Evolutionary conservation across 106 monocot species (phyloP), one percentile per base, ranked within the genome.

Genomic region (Dendrobium officinale): DNA sequence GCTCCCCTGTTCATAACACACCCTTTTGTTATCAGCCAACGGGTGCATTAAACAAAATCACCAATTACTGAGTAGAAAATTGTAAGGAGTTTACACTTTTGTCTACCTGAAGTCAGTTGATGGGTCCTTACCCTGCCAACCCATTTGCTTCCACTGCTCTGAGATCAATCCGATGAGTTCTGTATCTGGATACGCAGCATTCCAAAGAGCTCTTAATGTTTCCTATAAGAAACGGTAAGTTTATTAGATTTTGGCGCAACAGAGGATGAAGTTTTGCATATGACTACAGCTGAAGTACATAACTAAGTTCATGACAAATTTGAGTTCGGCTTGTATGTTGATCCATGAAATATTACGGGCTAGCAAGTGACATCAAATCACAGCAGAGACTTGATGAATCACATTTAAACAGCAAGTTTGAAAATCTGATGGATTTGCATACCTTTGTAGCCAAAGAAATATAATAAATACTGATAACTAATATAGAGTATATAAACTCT

Each of bases 61-160:
- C 37, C 54, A 59, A 80, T 42, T 33, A n/a, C 2, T 19, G 4
- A 47, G 24, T 19, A n/a, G 7, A 4, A 4, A 74, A 17, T n/a
- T 19, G 1, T 54, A 54, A 45, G 24, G 17, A 61, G 19, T 54
- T 37, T 22, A 75, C 31, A 78, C 70, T 37, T 78, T 56, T 13
- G 5, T 54, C 13, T 61, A 93, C 96, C 96, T 92, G 85, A 98
- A 98, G 85, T 98, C 94, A 77, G 94, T 97, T 37, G 97, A 97
- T 66, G 94, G 94, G 75, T 94, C 97, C 83, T 92, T 94, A 29
- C 92, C 97, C 83, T 97, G 97, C 94, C 97, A 97, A 67, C 97
- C 97, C 97, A 94, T 97, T 87, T 97, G 90, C 51, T 94, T 94
- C 97, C 94, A 94, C 58, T 98, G 94, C 5, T 98, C 94, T 73